A percentile compares a stretch with the other conserved stretches of the same genome.
These are phyloP conservation scores for Senecio squalidus DNA, from an alignment of 140 eudicot species.

Conservation along the genomic window DNA sequence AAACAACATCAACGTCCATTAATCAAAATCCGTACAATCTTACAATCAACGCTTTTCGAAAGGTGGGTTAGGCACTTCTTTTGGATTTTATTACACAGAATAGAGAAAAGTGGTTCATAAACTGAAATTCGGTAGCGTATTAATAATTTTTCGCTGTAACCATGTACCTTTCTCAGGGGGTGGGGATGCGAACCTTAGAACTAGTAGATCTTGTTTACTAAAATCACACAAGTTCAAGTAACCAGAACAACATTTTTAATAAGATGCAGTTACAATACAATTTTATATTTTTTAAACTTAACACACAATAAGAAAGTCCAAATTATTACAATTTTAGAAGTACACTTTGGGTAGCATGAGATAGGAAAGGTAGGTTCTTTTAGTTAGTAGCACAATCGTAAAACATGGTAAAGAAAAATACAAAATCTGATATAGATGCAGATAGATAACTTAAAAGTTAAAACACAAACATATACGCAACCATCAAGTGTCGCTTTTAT, in stretches of 20 bases:
- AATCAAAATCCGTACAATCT: slow-evolving; percentile 10
- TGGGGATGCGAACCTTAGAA: background rate
- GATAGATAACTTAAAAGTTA: no score
- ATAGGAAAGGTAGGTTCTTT: no score
- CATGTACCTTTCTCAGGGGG: background rate
- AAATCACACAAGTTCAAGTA: background rate
- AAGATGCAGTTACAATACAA: background rate
- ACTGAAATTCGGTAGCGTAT: background rate
- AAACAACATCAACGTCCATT: slow-evolving; percentile 12
- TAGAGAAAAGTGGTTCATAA: background rate
- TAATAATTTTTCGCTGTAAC: background rate
- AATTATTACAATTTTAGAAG: no score
- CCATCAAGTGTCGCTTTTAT: no score
- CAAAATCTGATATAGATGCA: no score
- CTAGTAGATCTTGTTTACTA: no score
- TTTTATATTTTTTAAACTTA: background rate
- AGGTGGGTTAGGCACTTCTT: background rate
- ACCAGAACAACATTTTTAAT: background rate
- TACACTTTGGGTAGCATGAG: no score
- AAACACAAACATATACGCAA: no score
- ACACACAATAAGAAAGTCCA: background rate
- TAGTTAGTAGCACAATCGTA: no score
- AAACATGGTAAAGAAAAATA: no score
- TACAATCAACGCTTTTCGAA: background rate
- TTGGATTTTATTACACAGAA: slow-evolving; percentile 1